These are phyloP conservation scores for Talaromyces sp. DNA, from an alignment of 2,329 filamentous ascomycete genomes.

Conservation along the genomic window DNA sequence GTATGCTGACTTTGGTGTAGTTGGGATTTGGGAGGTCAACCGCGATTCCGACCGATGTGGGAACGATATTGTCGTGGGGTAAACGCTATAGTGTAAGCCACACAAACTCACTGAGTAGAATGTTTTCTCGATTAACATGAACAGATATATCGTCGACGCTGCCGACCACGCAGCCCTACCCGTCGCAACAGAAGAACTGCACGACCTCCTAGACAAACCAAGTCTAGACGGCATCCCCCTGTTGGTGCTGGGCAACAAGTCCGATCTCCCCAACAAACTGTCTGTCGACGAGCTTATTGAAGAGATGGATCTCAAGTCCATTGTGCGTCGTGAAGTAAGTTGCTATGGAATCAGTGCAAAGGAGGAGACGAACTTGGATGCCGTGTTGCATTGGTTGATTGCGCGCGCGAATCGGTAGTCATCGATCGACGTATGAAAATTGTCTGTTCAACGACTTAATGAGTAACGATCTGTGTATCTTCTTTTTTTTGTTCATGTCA, in stretches of 20 bases:
- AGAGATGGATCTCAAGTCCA: conserved; percentile 80
- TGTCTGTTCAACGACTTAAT: conserved; percentile 13
- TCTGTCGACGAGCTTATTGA: conserved; percentile 96
- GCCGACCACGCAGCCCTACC: conserved; percentile 79
- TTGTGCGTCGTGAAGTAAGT: conserved; percentile 90
- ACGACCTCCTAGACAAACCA: conserved; percentile 79
- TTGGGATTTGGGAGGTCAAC: conserved; percentile 97
- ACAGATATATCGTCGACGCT: conserved; percentile 90
- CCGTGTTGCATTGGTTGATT: conserved; percentile 94
- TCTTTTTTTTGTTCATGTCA: conserved; percentile 35
- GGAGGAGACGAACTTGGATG: conserved; percentile 97
- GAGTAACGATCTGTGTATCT: conserved; percentile 20
- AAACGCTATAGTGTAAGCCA: conserved; percentile 81
- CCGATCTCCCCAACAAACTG: conserved; percentile 85
- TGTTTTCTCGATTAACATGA: background rate
- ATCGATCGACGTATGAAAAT: background rate
- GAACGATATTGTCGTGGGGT: conserved; percentile 97
- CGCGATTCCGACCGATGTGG: conserved; percentile 98
- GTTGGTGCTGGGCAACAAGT: conserved; percentile 95
- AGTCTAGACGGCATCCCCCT: conserved; percentile 86
- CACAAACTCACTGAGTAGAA: background rate
- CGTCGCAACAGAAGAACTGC: conserved; percentile 86
- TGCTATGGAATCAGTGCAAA: conserved; percentile 99
- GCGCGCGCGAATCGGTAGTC: conserved; percentile 74
- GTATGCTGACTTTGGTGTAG: conserved; percentile 38